Conservation (phyloP, 1,284 basidiomycete genomes). For the Neolentinus lepideus region DNA sequence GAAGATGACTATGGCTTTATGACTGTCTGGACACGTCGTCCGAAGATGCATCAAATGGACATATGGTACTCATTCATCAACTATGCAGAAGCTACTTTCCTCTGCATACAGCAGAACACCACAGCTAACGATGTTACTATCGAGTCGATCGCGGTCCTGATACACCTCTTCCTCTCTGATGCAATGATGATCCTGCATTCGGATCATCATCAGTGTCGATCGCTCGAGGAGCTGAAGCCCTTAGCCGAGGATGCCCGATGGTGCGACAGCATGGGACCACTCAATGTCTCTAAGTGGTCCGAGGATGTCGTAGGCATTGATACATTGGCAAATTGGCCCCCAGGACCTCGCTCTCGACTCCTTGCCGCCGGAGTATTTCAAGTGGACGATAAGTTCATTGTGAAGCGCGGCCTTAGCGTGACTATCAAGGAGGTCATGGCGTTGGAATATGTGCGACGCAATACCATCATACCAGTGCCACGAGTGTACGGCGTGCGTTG, state of each 20-base stretch:
- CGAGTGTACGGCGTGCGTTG: too few relatives aligned
- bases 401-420: too few relatives aligned
- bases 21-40: background rate
- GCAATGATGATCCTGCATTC: background rate
- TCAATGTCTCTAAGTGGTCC: background rate
- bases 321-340: too few relatives aligned
- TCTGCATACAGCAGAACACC: background rate
- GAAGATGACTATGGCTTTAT: background rate
- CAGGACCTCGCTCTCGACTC: too few relatives aligned
- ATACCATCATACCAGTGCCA: too few relatives aligned
- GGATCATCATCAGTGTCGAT: background rate
- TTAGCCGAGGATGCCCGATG: background rate
- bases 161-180: background rate
- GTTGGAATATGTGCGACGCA: too few relatives aligned
- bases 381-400: too few relatives aligned
- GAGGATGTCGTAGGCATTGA: background rate
- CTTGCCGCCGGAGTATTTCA: too few relatives aligned
- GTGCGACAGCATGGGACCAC: background rate
- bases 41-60: background rate
- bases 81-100: background rate
- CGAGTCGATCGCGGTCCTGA: background rate
- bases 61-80: background rate
- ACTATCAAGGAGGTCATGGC: too few relatives aligned
- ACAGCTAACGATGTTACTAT: background rate
- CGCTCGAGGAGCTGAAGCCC: background rate